Percentiles rank a stretch among this genome's conserved stretches.
These are phyloP conservation scores for Chenopodium suecicum DNA, from an alignment of 148 eudicot species.

Conservation along the genomic window DNA sequence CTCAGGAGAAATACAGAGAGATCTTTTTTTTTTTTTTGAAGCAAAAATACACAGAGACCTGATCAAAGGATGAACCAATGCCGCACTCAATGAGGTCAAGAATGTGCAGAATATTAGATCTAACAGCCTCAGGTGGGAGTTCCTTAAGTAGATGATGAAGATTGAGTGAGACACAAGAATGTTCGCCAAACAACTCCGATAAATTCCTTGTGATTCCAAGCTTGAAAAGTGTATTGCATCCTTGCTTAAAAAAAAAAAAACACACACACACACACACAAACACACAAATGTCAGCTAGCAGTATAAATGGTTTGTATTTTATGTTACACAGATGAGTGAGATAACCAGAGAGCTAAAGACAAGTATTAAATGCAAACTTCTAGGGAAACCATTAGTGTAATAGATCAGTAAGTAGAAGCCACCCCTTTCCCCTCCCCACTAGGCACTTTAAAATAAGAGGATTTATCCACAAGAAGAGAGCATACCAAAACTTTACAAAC, in stretches of 20 bases:
- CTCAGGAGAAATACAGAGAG: not conserved
- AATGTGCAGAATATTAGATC: constrained; percentile 48
- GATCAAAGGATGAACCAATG: constrained; percentile 54
- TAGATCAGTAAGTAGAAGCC: not conserved
- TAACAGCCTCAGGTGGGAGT: constrained; percentile 51
- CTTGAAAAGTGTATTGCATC: constrained; percentile 35
- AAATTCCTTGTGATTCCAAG: constrained; percentile 44
- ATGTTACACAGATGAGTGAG: not conserved
- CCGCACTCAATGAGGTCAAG: constrained; percentile 54
- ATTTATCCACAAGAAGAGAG: not conserved
- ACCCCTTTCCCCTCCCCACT: not conserved
- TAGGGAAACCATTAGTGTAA: not conserved
- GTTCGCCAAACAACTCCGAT: constrained; percentile 33
- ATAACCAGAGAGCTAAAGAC: not conserved
- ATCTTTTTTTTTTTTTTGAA: not conserved
- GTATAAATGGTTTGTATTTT: not conserved
- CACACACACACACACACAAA: not conserved
- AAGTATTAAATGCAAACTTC: not conserved
- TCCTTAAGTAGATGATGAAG: constrained; percentile 74
- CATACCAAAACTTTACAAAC: no score
- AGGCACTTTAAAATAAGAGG: not conserved
- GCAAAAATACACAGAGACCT: constrained; percentile 29
- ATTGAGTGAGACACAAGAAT: constrained; percentile 48
- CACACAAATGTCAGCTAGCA: constrained; percentile 5
- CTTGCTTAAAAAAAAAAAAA: constrained; percentile 28